Base-by-base conservation (phyloP, 768 basidiomycete species). In the Termitomyces eurrhizus region DNA sequence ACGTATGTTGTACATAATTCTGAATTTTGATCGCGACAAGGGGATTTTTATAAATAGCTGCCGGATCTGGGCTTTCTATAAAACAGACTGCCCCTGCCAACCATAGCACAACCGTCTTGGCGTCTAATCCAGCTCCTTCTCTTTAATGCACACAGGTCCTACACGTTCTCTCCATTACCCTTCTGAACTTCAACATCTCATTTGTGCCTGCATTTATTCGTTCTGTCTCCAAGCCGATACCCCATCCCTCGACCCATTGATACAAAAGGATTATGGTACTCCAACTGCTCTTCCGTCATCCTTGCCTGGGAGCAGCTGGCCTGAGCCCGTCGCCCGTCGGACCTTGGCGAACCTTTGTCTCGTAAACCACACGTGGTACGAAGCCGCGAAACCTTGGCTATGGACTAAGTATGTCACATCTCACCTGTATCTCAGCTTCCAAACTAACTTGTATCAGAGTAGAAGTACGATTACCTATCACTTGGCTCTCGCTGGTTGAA, bases 321-420 rank as follows among this genome's bases (percentile, higher is more conserved):
- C 89, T 0, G 92, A 93, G 63, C 77, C 83, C 6, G 66, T 85
- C 35, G 79, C 84, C 29, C 83, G 92, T 13, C 78, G 73, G 59
- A 87, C 92, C 0, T 78, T 95, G 24, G 78, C 83, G 6, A 85
- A 73, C 65, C 85, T 93, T 48, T 91, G 88, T 66, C 82, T 90
- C 62, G 90, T 92, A 46, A 90, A 86, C 67, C 88, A 78, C 67
- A 80, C 84, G 3, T 93, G 90, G 89, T 85, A 86, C 68, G 82
- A 84, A 33, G 92, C 90, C 1, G 90, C 92, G n/a, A 89, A 88
- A 65, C 92, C 92, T 0, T 94, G 89, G 90, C 76, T 95, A 6
- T 95, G 92, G 92, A 83, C 83, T 60, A 86, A 86, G 78, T 80
- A 59, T 60, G 78, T 69, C 18, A 39, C n/a, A 39, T 13, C 35